Evolutionary conservation across 2,329 filamentous ascomycete species (phyloP).

Genomic region (Apiospora arundinis): DNA sequence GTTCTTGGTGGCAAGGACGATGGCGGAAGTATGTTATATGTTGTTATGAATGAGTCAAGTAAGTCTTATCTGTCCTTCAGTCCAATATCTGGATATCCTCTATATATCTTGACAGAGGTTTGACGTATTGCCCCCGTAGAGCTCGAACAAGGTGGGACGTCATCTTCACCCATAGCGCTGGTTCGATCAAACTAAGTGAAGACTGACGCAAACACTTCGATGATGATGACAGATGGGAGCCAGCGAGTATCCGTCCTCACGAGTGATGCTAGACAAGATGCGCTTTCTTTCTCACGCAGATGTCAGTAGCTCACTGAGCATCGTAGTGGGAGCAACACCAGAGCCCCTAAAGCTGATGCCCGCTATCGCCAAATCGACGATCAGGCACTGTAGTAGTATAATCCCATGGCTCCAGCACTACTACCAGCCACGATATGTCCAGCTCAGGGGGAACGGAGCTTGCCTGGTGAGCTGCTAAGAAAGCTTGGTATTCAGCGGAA

Average conservation of each 20-base stretch:
- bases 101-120: not conserved
- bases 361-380: not conserved
- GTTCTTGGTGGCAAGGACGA: not conserved
- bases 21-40: constrained; percentile 12
- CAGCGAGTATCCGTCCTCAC: no score
- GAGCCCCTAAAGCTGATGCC: not conserved
- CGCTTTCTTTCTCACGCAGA: not conserved
- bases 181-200: not conserved
- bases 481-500: not conserved
- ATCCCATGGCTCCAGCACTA: not conserved
- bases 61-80: not conserved
- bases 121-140: not conserved
- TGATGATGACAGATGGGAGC: not conserved
- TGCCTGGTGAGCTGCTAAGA: not conserved
- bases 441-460: not conserved
- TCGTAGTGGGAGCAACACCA: not conserved
- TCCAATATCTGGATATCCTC: not conserved
- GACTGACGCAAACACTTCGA: constrained; percentile 11
- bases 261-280: not conserved
- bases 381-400: not conserved
- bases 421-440: not conserved
- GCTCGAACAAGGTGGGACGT: not conserved
- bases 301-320: not conserved
- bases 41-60: not conserved
- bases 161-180: not conserved